Conservation (phyloP, 441 rosid genomes). For the Omphalea diandra region DNA sequence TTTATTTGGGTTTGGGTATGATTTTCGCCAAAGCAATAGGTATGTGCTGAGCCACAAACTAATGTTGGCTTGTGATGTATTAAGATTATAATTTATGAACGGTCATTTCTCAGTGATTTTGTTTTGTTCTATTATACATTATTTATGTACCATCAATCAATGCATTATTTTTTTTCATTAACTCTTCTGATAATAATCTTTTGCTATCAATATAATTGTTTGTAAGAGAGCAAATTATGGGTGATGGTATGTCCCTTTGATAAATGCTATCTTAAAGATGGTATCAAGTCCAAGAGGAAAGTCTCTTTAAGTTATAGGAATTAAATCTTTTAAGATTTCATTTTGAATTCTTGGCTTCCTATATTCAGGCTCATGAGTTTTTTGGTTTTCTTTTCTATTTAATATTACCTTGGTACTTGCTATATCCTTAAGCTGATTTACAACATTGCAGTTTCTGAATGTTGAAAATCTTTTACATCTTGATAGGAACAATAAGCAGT, state of each 20-base stretch:
- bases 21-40: constrained; percentile 98
- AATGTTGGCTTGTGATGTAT: neutral
- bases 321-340: neutral
- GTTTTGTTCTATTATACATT: neutral
- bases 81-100: neutral
- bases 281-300: neutral
- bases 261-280: neutral
- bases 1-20: constrained; percentile 94
- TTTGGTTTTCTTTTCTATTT: neutral
- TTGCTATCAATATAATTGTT: neutral
- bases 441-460: neutral
- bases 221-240: neutral
- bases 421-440: neutral
- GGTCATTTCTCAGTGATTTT: neutral
- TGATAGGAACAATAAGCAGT: neutral
- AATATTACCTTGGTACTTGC: neutral
- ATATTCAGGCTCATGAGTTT: neutral
- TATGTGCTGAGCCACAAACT: constrained; percentile 21
- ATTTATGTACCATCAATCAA: neutral
- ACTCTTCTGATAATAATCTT: neutral
- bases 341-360: neutral
- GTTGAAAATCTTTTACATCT: neutral
- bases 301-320: neutral
- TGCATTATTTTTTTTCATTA: neutral
- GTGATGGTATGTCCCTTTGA: neutral